Conservation (phyloP, 345 rosid genomes). For the Murraya paniculata region DNA sequence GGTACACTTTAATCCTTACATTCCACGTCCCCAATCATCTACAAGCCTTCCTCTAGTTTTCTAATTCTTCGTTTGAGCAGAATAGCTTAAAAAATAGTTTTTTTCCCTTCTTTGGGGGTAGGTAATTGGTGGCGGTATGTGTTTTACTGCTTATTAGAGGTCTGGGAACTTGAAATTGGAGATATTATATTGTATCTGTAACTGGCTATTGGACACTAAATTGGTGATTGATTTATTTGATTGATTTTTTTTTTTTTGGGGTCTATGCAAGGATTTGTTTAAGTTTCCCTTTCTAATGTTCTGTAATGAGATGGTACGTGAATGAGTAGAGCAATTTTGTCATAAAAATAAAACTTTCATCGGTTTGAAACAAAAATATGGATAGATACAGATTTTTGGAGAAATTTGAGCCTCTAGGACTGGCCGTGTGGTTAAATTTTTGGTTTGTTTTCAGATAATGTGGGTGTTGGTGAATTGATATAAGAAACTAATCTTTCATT, state of each 20-base stretch:
- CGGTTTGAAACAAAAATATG: background rate
- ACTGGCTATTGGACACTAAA: background rate
- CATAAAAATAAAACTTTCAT: background rate
- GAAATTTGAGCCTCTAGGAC: background rate
- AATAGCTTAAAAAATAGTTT: background rate
- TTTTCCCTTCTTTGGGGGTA: background rate
- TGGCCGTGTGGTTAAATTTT: background rate
- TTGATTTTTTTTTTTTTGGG: background rate
- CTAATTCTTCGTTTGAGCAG: background rate
- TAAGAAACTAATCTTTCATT: background rate
- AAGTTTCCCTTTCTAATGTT: background rate
- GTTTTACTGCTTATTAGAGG: background rate
- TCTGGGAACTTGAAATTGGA: background rate
- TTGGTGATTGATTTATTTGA: background rate
- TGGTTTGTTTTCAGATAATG: background rate
- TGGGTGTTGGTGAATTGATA: background rate
- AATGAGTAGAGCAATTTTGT: background rate
- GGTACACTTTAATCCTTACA: slow-evolving; percentile 30
- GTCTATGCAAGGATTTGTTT: background rate
- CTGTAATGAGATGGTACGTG: background rate
- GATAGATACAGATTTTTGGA: background rate
- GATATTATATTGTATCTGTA: background rate
- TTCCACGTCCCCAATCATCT: background rate
- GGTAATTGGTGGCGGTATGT: background rate
- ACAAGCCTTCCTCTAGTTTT: background rate